phyloP scores from a whole-genome alignment of 148 eudicot species.

The Dianthus caryophyllus region DNA sequence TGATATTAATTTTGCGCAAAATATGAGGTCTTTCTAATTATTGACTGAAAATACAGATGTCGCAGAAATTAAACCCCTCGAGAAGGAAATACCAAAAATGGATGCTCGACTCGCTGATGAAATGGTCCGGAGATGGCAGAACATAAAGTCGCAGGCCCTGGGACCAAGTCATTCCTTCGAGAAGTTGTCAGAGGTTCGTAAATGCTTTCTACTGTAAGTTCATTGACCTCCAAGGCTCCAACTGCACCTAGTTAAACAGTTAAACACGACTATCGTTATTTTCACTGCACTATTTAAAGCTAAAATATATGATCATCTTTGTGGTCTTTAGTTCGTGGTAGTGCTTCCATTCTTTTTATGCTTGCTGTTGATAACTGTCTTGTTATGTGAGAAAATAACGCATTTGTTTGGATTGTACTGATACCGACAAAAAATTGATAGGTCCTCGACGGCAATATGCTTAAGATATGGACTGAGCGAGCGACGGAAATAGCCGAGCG shows the following conservation, averaged over 20 bases:
- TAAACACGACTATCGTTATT: neutral
- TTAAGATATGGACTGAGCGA: constrained; percentile 76
- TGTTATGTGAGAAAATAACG: too few species aligned
- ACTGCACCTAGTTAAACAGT: neutral
- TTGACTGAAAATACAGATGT: constrained; percentile 29
- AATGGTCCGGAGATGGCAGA: constrained; percentile 83
- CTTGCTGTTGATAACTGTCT: too few species aligned
- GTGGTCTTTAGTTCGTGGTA: neutral
- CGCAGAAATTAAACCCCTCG: constrained; percentile 34
- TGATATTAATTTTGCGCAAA: constrained; percentile 2
- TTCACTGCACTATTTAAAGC: neutral
- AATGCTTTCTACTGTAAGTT: neutral
- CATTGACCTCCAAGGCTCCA: neutral
- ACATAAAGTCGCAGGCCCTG: constrained; percentile 75
- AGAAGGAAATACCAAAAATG: constrained; percentile 63
- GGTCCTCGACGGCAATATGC: constrained; percentile 95
- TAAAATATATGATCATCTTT: neutral
- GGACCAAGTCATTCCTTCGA: constrained; percentile 73
- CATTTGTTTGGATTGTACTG: constrained; percentile 3
- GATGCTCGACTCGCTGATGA: constrained; percentile 85
- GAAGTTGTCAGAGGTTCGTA: constrained; percentile 72
- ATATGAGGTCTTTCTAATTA: neutral
- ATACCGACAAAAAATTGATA: constrained; percentile 22
- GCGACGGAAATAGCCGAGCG: constrained; percentile 68
- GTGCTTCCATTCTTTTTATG: constrained; percentile 2